Evolutionary conservation across 1,139 yeast species (phyloP), one percentile per base, ranked within the genome.

Genomic region (Candida labiduridarum): DNA sequence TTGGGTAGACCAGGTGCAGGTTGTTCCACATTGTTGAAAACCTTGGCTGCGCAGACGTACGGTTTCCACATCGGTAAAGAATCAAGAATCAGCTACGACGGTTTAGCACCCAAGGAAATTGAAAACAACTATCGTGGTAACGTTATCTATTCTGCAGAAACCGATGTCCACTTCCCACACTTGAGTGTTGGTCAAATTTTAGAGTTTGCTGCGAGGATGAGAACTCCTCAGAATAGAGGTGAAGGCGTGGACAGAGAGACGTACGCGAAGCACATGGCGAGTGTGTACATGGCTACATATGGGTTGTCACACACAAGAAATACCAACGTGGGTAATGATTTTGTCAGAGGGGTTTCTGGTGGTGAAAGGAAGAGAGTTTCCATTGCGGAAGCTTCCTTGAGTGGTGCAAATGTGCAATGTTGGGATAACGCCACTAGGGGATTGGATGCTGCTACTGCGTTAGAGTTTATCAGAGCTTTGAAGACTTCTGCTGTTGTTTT

Each of bases 381-480:
- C 4, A 74, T 74, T 54, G 77, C 77, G 18, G 79, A 74, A 58
- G 78, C 64, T 7, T 66, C 73, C 7, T 60, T 72, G 47, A 63
- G 68, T 52, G 73, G 74, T 25, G 69, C 77, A 10, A 67, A 65
- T 49, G 48, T 74, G 11, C 78, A 80, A 62, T 80, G 85, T 64
- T 82, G 86, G 86, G 86, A 82, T 64, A 82, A 82, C 55, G 81
- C 85, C 4, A 82, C 85, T 8, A 75, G 85, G 67, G 86, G 86
- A 54, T 68, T 82, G 54, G 86, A 82, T 65, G 74, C 85, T 4
- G 82, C 85, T 11, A 80, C 85, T 29, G 85, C 86, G 2, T 71
- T 87, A 52, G 96, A 89, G 67, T 89, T 87, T 58, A 77, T 84
- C 50, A 77, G 83, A 60, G 85, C 92, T 29, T 71, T 89, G 57